These are phyloP conservation scores for Candolleomyces efflorescens DNA, from an alignment of 768 basidiomycete genomes.

Conservation along the genomic window DNA sequence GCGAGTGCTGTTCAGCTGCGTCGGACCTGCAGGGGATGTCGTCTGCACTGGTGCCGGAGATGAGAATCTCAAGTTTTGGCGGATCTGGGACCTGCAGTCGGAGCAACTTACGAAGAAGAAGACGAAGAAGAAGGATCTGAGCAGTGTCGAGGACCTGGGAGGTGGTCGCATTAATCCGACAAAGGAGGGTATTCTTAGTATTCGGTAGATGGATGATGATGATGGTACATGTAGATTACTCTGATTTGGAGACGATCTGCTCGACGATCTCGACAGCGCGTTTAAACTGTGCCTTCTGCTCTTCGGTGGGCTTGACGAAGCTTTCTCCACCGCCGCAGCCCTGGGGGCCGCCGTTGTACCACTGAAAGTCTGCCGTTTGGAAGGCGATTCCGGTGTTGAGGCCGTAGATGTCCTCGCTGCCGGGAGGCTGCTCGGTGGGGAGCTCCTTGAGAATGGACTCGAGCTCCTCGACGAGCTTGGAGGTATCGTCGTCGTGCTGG, in stretches of 20 bases:
- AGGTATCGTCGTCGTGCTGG: constrained; percentile 25
- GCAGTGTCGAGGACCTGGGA: constrained; percentile 28
- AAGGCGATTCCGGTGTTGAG: constrained; percentile 62
- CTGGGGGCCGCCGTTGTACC: constrained; percentile 57
- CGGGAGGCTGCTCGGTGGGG: constrained; percentile 52
- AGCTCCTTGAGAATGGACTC: constrained; percentile 53
- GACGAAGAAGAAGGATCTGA: constrained; percentile 40
- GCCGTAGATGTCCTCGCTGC: constrained; percentile 72
- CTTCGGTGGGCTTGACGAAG: constrained; percentile 45
- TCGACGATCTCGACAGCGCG: constrained; percentile 67
- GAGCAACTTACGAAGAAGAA: constrained; percentile 48
- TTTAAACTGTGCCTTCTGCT: constrained; percentile 64
- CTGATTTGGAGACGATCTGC: constrained; percentile 34
- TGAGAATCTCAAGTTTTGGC: constrained; percentile 97
- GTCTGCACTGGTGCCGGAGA: constrained; percentile 92
- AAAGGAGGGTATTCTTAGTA: constrained; percentile 43
- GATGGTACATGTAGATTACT: neutral
- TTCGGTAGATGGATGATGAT: constrained; percentile 25
- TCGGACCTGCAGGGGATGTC: constrained; percentile 87
- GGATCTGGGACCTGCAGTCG: constrained; percentile 66
- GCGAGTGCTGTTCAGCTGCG: constrained; percentile 78
- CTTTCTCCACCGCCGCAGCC: constrained; percentile 56
- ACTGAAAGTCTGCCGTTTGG: constrained; percentile 51
- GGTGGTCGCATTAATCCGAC: constrained; percentile 44
- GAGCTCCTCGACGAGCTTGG: constrained; percentile 52